phyloP scores from a whole-genome alignment of 2,329 filamentous ascomycete genomes.

The Paraphaeosphaeria sporulosa region DNA sequence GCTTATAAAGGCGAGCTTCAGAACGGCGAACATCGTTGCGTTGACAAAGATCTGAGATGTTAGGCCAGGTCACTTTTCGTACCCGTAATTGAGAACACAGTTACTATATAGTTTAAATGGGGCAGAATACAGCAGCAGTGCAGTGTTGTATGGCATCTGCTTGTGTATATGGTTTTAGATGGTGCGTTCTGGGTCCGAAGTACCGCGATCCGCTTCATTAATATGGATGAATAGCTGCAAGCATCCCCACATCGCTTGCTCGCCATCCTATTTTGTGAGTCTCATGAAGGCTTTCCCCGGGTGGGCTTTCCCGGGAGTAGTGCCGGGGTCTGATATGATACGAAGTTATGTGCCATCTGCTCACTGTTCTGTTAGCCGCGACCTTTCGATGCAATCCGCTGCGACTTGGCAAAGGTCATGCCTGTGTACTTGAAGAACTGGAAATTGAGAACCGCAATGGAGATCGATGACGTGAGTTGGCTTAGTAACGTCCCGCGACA shows the following conservation, averaged over 20 bases:
- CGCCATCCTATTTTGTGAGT: not conserved
- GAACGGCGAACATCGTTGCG: not conserved
- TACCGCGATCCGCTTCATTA: not conserved
- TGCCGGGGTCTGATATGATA: too few species aligned
- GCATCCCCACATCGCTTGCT: not conserved
- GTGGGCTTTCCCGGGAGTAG: too few species aligned
- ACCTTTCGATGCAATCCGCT: not conserved
- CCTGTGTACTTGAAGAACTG: not conserved
- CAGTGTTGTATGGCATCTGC: too few species aligned
- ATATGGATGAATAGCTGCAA: slow-evolving; percentile 1
- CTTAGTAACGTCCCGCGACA: not conserved
- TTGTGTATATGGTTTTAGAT: too few species aligned
- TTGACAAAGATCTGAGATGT: not conserved
- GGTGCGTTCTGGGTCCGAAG: not conserved
- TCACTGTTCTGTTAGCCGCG: not conserved
- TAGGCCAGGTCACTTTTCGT: too few species aligned
- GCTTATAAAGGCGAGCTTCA: not conserved
- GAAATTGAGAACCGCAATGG: not conserved
- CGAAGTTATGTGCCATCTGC: not conserved
- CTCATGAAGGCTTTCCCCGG: not conserved
- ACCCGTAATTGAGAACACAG: too few species aligned
- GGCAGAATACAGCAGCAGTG: too few species aligned
- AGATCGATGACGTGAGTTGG: not conserved
- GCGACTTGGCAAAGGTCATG: not conserved
- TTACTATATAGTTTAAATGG: too few species aligned